Conservation (phyloP, 176 grass and related monocot genomes). For the Musa itinerans region DNA sequence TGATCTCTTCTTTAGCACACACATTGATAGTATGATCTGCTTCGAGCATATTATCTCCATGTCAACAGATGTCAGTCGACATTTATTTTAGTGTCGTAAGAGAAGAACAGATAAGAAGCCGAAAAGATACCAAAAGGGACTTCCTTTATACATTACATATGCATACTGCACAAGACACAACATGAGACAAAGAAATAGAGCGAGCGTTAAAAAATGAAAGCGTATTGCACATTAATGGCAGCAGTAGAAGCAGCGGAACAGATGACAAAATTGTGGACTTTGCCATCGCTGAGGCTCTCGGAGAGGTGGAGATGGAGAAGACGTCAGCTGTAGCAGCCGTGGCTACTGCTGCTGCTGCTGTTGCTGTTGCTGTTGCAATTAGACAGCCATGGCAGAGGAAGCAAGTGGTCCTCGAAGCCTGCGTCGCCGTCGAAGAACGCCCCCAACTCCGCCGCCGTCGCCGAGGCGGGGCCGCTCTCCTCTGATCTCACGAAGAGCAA, state of each 20-base stretch:
- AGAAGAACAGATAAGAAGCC: not conserved
- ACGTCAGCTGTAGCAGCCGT: slow-evolving; percentile 24
- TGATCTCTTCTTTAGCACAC: too few relatives aligned
- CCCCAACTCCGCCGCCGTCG: not conserved
- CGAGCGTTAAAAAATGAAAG: not conserved
- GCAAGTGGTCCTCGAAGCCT: slow-evolving; percentile 15
- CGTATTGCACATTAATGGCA: not conserved
- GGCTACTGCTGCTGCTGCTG: not conserved
- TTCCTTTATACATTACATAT: too few relatives aligned
- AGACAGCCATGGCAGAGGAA: slow-evolving; percentile 24
- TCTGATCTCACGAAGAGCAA: slow-evolving; percentile 23
- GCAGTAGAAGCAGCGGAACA: not conserved
- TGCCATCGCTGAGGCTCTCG: not conserved
- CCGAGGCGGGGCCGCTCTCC: not conserved
- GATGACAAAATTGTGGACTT: not conserved
- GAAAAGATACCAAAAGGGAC: not conserved
- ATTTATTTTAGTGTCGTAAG: not conserved
- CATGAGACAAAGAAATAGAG: not conserved
- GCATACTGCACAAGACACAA: not conserved
- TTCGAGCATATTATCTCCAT: too few relatives aligned
- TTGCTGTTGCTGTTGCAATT: slow-evolving; percentile 12
- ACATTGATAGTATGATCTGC: too few relatives aligned
- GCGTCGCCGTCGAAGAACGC: slow-evolving; percentile 16
- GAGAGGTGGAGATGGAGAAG: not conserved
- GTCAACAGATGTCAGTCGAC: too few relatives aligned